Conservation (phyloP, 345 rosid species). For the Camelina laxa region DNA sequence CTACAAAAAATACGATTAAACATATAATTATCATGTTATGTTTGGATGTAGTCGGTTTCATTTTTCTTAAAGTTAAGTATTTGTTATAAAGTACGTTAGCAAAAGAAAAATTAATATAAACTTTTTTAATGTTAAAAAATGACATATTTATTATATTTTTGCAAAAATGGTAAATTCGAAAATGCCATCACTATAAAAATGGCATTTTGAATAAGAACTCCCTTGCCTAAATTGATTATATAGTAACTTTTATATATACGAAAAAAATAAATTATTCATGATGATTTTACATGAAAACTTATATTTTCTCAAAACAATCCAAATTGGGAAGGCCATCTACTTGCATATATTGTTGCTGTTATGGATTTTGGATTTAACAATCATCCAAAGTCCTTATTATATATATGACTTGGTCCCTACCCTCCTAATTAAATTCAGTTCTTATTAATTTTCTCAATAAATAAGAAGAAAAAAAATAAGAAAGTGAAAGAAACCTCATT, state of each 20-base stretch:
- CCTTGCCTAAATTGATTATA: too few species aligned
- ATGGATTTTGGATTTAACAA: conserved; percentile 22
- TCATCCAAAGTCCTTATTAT: conserved; percentile 18
- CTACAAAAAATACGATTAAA: too few species aligned
- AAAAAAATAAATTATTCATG: neutral
- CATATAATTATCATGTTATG: too few species aligned
- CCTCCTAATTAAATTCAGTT: conserved; percentile 8
- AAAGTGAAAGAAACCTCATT: conserved; percentile 5
- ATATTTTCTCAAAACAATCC: conserved; percentile 9
- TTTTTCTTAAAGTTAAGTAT: too few species aligned
- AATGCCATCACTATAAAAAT: too few species aligned
- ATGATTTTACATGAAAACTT: neutral
- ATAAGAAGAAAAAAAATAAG: neutral
- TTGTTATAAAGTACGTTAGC: too few species aligned
- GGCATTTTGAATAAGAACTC: too few species aligned
- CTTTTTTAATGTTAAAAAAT: too few species aligned
- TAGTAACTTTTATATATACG: neutral
- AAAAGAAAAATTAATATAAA: too few species aligned
- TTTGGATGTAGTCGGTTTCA: too few species aligned
- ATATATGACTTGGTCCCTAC: conserved; percentile 29
- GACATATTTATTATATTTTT: too few species aligned
- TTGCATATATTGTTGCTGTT: conserved; percentile 21
- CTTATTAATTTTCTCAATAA: neutral
- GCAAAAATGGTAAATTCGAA: too few species aligned
- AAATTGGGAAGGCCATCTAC: conserved; percentile 27